Evolutionary conservation across 1,284 basidiomycete genomes (phyloP), one percentile per base, ranked within the genome.

Genomic region (Apiotrichum porosum): DNA sequence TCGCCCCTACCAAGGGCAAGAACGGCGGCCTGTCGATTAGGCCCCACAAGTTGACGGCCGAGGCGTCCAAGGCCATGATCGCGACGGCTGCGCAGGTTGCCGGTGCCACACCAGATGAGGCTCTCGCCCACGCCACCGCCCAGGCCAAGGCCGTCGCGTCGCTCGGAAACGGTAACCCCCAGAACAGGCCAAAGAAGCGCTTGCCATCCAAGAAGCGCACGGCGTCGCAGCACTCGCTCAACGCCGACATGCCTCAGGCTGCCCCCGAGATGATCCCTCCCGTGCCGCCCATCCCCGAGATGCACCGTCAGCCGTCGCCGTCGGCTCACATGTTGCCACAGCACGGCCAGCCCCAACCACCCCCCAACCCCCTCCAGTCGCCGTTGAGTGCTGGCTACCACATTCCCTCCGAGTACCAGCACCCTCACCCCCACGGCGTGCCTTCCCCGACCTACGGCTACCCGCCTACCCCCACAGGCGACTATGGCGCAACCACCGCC

Each of bases 11-110:
- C n/a, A 69, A 66, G 40, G 57, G 47, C 37, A 73, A 72, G 51
- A 70, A 69, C 37, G 66, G 68, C 36, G 68, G 68, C 3, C 58
- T 74, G 24, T 66, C 72, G 15, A 72, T 71, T 45, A 62, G 70
- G 22, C 69, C 71, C 2, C 69, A 72, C 54, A 73, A 72, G 55
- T 57, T 73, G 31, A 65, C 68, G 8, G 62, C 66, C 9, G 66
- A 63, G 22, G 66, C 68, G 6, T 55, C 66, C 23, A 66, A 63
- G n/a, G 62, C 65, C 9, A 64, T 73, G 58, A 57, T 67, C 8
- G 68, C 65, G 10, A 57, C 55, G 4, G 64, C 67, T 9, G 67
- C 68, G 4, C 62, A 63, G 36, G 54, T 49, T 21, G 51, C 53
- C 13, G 53, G 55, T 9, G 47, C 58, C 13, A 52, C 52, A 13